phyloP scores from a whole-genome alignment of 106 monocot species.

The Triglochin maritima region DNA sequence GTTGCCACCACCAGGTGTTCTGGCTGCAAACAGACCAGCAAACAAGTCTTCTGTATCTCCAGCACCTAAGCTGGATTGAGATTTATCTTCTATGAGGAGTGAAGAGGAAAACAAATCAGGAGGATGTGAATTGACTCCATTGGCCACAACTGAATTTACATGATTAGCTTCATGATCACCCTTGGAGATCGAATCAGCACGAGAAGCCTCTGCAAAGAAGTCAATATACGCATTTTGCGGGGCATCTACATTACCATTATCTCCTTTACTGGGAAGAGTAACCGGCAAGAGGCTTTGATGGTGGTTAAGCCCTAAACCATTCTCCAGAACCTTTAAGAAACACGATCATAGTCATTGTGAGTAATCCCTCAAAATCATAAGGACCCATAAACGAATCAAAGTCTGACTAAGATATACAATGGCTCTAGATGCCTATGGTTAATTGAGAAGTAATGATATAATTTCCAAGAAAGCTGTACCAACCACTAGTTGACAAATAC shows the following conservation, averaged over 20 bases:
- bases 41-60: background rate
- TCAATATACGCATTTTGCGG: no score
- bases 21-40: background rate
- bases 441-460: no score
- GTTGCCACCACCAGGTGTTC: background rate
- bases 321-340: constrained; percentile 3
- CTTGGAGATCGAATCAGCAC: background rate
- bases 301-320: background rate
- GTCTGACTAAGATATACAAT: no score
- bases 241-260: background rate
- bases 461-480: no score
- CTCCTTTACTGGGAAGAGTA: background rate
- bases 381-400: no score
- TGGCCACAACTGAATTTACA: background rate
- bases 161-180: background rate
- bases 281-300: background rate
- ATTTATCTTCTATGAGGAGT: background rate
- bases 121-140: background rate
- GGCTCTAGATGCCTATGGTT: no score
- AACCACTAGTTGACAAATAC: no score
- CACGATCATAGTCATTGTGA: no score
- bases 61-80: background rate
- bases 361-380: no score
- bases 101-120: constrained; percentile 1
- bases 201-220: background rate